Evolutionary conservation across 768 basidiomycete genomes (phyloP).

Genomic region (Pisolithus marmoratus): DNA sequence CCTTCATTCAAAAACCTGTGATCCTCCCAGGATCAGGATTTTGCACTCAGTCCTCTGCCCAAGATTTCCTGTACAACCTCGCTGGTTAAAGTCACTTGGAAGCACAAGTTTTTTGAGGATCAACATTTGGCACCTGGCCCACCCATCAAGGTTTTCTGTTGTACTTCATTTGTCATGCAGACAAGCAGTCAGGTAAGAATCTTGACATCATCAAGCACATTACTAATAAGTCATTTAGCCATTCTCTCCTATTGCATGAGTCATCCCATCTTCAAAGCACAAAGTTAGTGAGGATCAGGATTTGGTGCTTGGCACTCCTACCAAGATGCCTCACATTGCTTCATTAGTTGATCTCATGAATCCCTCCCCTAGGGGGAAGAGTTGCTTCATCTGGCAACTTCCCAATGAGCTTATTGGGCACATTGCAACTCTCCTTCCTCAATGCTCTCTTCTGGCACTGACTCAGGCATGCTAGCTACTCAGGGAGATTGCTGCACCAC

Average conservation of each 20-base stretch:
- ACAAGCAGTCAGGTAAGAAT: neutral
- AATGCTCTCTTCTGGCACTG: neutral
- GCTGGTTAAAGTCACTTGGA: neutral
- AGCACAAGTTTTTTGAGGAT: neutral
- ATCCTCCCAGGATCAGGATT: neutral
- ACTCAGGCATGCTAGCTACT: neutral
- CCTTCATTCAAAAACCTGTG: no score
- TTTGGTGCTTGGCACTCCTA: no score
- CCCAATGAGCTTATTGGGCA: neutral
- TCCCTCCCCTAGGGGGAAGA: neutral
- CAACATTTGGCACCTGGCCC: neutral
- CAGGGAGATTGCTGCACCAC: neutral
- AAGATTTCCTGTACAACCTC: neutral
- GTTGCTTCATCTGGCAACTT: neutral
- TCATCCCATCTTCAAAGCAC: no score
- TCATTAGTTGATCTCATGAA: no score
- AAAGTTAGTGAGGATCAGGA: no score
- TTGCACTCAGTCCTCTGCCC: neutral
- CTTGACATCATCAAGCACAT: no score
- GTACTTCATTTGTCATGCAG: neutral
- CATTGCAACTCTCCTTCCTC: neutral
- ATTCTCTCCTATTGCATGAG: no score
- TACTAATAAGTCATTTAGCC: no score
- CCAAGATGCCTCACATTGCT: no score
- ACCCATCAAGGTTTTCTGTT: neutral